Evolutionary conservation across 192 early-diverging fungal species (phyloP).

Genomic region (Dispira simplex): DNA sequence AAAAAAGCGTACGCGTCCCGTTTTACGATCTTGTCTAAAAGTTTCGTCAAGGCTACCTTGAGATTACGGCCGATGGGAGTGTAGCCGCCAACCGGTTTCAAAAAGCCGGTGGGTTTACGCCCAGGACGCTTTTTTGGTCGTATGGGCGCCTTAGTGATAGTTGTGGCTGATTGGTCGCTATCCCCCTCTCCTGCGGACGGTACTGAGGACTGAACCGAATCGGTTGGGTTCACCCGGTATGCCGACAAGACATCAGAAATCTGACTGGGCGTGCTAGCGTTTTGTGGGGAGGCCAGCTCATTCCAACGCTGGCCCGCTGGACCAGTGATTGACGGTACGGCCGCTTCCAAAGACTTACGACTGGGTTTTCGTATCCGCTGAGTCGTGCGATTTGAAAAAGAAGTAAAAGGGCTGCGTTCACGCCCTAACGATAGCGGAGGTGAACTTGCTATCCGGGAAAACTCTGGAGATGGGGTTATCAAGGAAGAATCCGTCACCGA

Average conservation of each 20-base stretch:
- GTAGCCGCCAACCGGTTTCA: neutral
- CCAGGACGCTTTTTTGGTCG: neutral
- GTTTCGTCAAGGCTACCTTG: slow-evolving; percentile 39
- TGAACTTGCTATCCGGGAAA: neutral
- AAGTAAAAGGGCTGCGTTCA: neutral
- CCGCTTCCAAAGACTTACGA: neutral
- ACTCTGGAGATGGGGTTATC: neutral
- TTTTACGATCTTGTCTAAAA: slow-evolving; percentile 48
- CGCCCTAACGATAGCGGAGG: neutral
- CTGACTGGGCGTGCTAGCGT: too few species aligned
- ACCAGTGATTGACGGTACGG: neutral
- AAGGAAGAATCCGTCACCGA: neutral
- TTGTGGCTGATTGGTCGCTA: neutral
- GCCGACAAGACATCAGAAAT: neutral
- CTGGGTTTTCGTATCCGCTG: neutral
- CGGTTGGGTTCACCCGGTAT: neutral
- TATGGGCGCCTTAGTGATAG: neutral
- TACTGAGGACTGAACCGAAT: neutral
- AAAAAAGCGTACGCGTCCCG: slow-evolving; percentile 82
- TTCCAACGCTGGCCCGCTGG: neutral
- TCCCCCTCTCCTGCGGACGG: neutral
- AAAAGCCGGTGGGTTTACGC: neutral
- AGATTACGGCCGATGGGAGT: slow-evolving; percentile 21
- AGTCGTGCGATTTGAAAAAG: neutral
- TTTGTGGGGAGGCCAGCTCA: too few species aligned